phyloP scores from a whole-genome alignment of 768 basidiomycete species.

The Rhodosporidiobolus odoratus region DNA sequence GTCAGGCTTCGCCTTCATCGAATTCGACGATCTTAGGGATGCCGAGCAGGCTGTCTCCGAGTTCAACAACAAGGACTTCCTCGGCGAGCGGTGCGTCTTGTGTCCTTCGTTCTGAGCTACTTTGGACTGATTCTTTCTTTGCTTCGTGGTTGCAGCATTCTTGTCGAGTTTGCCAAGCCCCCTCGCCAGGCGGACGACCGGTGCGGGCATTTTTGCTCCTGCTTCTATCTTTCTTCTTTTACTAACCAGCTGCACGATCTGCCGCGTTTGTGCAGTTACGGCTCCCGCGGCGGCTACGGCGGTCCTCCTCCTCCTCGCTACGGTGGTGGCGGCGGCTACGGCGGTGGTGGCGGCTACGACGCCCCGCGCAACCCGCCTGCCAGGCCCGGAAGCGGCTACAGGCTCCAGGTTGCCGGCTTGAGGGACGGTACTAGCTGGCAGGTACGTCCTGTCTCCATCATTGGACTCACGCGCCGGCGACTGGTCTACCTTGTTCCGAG shows the following conservation, averaged over 20 bases:
- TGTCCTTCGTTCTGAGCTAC: not conserved
- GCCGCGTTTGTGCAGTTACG: not conserved
- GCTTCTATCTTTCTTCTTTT: not conserved
- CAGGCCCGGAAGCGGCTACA: conserved; percentile 49
- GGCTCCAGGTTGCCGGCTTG: conserved; percentile 74
- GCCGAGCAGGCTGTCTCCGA: conserved; percentile 87
- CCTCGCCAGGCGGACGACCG: conserved; percentile 36
- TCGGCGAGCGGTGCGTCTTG: conserved; percentile 67
- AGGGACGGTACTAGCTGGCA: conserved; percentile 97
- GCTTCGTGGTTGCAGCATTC: conserved; percentile 57
- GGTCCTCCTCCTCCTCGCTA: conserved; percentile 57
- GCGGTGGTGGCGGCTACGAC: conserved; percentile 50
- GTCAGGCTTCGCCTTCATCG: conserved; percentile 98
- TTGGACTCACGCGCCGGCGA: not conserved
- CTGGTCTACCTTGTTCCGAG: too few species aligned
- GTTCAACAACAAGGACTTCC: conserved; percentile 75
- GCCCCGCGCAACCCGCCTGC: conserved; percentile 66
- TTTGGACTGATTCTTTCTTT: not conserved
- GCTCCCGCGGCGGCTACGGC: conserved; percentile 46
- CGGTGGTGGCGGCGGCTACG: conserved; percentile 49
- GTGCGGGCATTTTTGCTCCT: not conserved
- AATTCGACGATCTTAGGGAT: conserved; percentile 86
- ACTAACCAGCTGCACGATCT: not conserved
- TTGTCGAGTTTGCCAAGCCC: conserved; percentile 94
- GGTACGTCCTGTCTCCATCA: conserved; percentile 52